Base-by-base conservation (phyloP, 1,284 basidiomycete genomes). In the Marasmius oreades region DNA sequence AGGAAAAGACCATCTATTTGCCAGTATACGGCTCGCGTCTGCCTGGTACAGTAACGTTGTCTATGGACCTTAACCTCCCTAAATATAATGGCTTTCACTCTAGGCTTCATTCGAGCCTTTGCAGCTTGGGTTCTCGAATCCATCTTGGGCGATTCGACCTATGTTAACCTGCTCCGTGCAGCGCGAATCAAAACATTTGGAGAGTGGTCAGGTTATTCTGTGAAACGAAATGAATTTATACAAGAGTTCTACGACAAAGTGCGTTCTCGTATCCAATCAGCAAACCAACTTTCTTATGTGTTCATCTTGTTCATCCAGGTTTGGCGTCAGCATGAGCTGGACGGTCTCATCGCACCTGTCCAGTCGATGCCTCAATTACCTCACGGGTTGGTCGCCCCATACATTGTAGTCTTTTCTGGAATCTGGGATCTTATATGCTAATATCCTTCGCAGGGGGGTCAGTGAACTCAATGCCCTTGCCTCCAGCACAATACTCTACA, bases 271-370 rank as follows among this genome's bases (percentile, higher is more conserved):
- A 44, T 14, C n/a, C n/a, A n/a, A n/a, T n/a, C n/a, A n/a, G n/a
- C n/a, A n/a, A 16, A 8, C 7, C 45, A 20, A 18, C 33, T 22
- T 20, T 18, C 24, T 57, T 50, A 54, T 36, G 43, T 28, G 18
- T 20, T 14, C 5, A 16, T 22, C 22, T 45, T 5, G 39, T 37
- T 39, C 31, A 34, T 51, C 18, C 31, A 89, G 83, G 81, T 92
- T 5, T 95, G 92, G 92, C 75, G 85, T 24, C 76, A 82, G 55
- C 65, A 86, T 55, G 66, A 70, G 0, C 80, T 93, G 23, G 93
- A 95, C 66, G 87, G 82, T 0, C 81, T 95, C 53, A 82, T 95
- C 34, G 85, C 84, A 10, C 90, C 91, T 5, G 82, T 86, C 1
- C 85, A 88, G 63, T 83, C 90, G 1, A 61, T 87, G 16, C 92